Evolutionary conservation across 306 rosid species (phyloP).

Genomic region (Dalbergia cochinchinensis): DNA sequence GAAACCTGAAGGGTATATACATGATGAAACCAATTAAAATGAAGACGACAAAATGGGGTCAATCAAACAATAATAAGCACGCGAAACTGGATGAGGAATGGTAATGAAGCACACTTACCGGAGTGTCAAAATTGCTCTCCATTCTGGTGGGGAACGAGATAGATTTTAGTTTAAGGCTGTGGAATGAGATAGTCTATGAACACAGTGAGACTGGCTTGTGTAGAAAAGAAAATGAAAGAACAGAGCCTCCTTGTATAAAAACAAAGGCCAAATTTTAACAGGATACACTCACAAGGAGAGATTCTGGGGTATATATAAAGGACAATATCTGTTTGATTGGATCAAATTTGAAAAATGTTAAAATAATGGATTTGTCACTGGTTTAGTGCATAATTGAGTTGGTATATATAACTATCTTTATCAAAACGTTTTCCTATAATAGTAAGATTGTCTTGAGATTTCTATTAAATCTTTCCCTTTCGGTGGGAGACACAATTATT

Average conservation of each 20-base stretch:
- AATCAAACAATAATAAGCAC: neutral
- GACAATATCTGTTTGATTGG: neutral
- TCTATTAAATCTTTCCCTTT: neutral
- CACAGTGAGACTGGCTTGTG: neutral
- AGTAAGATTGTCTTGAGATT: neutral
- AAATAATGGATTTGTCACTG: too few relatives aligned
- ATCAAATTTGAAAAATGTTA: neutral
- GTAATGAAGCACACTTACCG: constrained; percentile 27
- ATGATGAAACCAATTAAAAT: neutral
- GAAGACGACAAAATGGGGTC: too few relatives aligned
- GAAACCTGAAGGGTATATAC: constrained; percentile 21
- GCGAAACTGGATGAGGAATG: neutral
- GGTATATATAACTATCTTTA: neutral
- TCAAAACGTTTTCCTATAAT: too few relatives aligned
- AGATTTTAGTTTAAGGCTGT: too few relatives aligned
- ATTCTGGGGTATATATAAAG: too few relatives aligned
- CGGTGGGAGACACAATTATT: neutral
- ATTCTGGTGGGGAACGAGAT: neutral
- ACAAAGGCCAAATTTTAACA: neutral
- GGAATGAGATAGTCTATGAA: neutral
- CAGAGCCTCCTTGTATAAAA: neutral
- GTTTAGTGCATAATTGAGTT: too few relatives aligned
- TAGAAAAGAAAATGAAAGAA: neutral
- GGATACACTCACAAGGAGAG: too few relatives aligned
- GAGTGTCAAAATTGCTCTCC: constrained; percentile 16